Evolutionary conservation across 352 stramenopile genomes (phyloP), one percentile per base, ranked within the genome.

Genomic region (Globisporangium barbulae): DNA sequence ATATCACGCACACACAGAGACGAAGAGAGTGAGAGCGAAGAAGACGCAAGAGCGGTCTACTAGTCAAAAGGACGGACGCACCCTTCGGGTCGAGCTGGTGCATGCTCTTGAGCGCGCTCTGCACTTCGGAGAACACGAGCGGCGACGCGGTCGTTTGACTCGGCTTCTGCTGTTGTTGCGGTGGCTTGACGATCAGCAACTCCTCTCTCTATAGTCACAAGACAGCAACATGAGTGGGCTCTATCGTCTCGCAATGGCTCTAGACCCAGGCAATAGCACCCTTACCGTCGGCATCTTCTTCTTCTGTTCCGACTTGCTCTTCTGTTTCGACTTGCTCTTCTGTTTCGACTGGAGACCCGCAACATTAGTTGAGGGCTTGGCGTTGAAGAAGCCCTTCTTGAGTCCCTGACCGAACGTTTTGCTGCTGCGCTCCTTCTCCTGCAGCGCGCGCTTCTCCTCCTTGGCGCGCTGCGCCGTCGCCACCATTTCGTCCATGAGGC

Each of bases 401-500:
- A 94, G 69, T 12, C 85, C 85, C 22, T 75, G 58, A 2, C 83
- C 85, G 58, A 94, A 92, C 44, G 63, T 63, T 42, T 68, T 83
- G 49, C 61, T 68, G 48, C 69, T 80, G 33, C 78, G 73, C 61
- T 80, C 71, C 33, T 75, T 73, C 21, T 87, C 73, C 25, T 80
- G 73, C 35, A 74, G 67, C 33, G 69, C 70, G 1, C 71, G 67
- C 53, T 85, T 91, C 31, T 69, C 63, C n/a, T 73, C 70, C 58
- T 83, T 88, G 13, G 85, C 85, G 15, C 68, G 61, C 53, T 77
- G 73, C n/a, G 76, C 81, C 15, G 80, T 64, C 17, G 57, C 65
- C 19, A 94, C 33, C 74, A 94, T 94, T 42, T 94, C 83, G 61
- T 90, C 78, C 85, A 94, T 94, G 52, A 92, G 65, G 47, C 68